These are phyloP conservation scores for Ammopiptanthus mongolicus DNA, from an alignment of 306 rosid species.

Conservation along the genomic window DNA sequence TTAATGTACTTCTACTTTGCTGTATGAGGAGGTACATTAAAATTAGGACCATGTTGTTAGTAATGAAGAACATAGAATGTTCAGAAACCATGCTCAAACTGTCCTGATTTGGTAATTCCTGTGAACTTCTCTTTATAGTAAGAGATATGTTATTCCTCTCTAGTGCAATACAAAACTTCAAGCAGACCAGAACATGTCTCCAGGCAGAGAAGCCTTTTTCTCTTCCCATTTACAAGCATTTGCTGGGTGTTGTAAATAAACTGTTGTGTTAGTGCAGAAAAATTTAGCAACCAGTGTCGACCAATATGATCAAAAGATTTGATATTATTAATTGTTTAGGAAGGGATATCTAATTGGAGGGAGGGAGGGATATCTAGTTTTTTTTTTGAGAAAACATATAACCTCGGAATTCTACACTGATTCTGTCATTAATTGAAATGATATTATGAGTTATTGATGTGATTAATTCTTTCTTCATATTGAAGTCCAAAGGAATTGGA, in stretches of 20 bases:
- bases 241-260: neutral
- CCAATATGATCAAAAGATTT: neutral
- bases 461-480: neutral
- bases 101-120: neutral
- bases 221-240: neutral
- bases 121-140: neutral
- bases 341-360: neutral
- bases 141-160: neutral
- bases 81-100: neutral
- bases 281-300: neutral
- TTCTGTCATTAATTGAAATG: neutral
- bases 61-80: neutral
- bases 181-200: neutral
- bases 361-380: neutral
- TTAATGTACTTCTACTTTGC: constrained; percentile 11
- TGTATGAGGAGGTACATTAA: constrained; percentile 8
- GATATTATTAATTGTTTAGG: neutral
- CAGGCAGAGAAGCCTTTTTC: neutral
- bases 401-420: neutral
- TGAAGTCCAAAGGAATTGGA: constrained; percentile 7
- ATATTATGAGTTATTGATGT: neutral
- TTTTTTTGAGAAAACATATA: neutral
- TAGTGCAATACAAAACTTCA: neutral
- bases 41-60: neutral
- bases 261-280: neutral